These are phyloP conservation scores for Suillus ampliporus DNA, from an alignment of 768 basidiomycete species.

Conservation along the genomic window DNA sequence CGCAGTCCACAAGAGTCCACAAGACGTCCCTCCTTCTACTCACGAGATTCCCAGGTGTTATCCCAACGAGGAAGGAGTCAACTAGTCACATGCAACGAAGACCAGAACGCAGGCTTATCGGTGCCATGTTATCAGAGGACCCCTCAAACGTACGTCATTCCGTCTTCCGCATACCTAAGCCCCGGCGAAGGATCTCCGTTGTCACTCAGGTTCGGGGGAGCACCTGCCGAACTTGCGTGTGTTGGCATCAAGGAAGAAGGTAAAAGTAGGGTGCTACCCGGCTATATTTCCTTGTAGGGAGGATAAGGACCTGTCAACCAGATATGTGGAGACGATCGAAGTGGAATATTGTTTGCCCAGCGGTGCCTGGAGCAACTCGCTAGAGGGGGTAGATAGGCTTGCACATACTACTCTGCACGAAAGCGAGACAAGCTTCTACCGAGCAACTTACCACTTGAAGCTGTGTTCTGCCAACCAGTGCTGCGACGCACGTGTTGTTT, in stretches of 20 bases:
- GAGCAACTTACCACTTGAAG: neutral
- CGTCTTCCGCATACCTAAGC: neutral
- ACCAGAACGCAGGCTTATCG: constrained; percentile 12
- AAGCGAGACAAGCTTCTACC: neutral
- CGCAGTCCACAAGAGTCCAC: constrained; percentile 10
- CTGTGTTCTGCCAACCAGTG: neutral
- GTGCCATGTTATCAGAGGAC: constrained; percentile 14
- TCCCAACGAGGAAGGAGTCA: constrained; percentile 18
- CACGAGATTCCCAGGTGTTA: constrained; percentile 18
- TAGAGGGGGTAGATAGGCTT: neutral
- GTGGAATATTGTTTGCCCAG: neutral
- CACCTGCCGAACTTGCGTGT: neutral
- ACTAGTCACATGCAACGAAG: constrained; percentile 15
- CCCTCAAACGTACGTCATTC: constrained; percentile 9
- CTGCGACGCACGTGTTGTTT: neutral
- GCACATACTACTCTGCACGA: neutral
- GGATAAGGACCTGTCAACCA: neutral
- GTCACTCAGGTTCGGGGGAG: neutral
- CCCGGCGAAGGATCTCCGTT: neutral
- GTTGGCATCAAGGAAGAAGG: neutral
- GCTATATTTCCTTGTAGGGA: neutral
- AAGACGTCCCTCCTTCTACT: constrained; percentile 16
- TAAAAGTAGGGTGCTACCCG: neutral
- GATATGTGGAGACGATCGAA: neutral
- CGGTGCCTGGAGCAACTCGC: neutral